Evolutionary conservation across 1,139 yeast genomes (phyloP), one percentile per base, ranked within the genome.

Genomic region (Yamadazyma atlantica): DNA sequence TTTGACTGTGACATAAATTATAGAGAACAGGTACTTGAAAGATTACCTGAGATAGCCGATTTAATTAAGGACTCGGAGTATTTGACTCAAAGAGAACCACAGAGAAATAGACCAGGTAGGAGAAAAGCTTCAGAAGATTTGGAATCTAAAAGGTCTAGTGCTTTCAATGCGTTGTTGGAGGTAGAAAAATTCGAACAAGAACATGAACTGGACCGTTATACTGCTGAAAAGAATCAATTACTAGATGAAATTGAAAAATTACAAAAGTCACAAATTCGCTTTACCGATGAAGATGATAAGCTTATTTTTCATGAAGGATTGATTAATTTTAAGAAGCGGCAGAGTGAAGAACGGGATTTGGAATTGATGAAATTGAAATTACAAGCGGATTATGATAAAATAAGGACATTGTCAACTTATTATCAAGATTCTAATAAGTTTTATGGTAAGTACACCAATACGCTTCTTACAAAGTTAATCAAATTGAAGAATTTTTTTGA

Each of bases 401-500:
- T 69, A 27, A 61, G 67, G 39, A 57, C 54, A 38, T 60, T 69
- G 3, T 48, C 60, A 29, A 48, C 51, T 2, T 70, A 66, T 41
- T 70, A 69, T 43, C 63, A 66, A 35, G 71, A 69, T 36, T 63
- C 71, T 10, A 65, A 69, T 48, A 57, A 60, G 29, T 55, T 54
- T 24, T 71, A 68, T 50, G 62, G 60, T 39, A 58, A 55, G 41
- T 57, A 64, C 51, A 65, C 64, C 45, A 38, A 43, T 23, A 43
- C 57, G 2, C 40, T 63, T 45, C 45, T 60, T 14, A 69, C 64
- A 48, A 70, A 69, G 46, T 53, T 71, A 32, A 60, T 60, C 35
- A 71, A 70, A 43, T 50, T 71, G 36, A 62, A 62, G 47, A 62
- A 66, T 44, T 70, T 70, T 42, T 63, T 71, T 38, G 69, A 65